A percentile compares a stretch with the other conserved stretches of the same genome.
phyloP scores from a whole-genome alignment of 768 basidiomycete species.

The Tylopilus felleus region DNA sequence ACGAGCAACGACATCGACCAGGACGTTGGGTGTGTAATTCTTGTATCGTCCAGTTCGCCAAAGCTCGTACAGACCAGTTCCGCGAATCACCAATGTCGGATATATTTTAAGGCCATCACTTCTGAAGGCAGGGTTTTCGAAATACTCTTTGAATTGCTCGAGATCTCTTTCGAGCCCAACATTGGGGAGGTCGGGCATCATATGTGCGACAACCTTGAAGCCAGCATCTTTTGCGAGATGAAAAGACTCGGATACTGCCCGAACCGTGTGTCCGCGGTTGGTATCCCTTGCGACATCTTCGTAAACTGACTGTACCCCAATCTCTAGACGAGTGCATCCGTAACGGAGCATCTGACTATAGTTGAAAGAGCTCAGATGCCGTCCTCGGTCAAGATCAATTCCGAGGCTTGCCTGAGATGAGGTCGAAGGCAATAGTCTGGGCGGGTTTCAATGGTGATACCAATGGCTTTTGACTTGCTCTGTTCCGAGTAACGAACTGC shows the following conservation, averaged over 20 bases:
- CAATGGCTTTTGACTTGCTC: slow-evolving; percentile 97
- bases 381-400: neutral
- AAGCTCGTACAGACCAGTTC: slow-evolving; percentile 92
- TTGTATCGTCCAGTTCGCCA: slow-evolving; percentile 98
- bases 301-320: slow-evolving; percentile 98
- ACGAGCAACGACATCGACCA: slow-evolving; percentile 95
- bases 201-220: slow-evolving; percentile 99
- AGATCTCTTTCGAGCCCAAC: slow-evolving; percentile 96
- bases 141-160: slow-evolving; percentile 99
- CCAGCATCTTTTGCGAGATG: slow-evolving; percentile 98
- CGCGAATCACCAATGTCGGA: slow-evolving; percentile 95
- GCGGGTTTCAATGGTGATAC: slow-evolving; percentile 97
- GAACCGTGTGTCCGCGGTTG: slow-evolving; percentile 97
- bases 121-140: slow-evolving; percentile 96
- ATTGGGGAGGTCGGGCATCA: slow-evolving; percentile 99
- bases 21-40: slow-evolving; percentile 98
- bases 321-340: slow-evolving; percentile 96
- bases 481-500: slow-evolving; percentile 96
- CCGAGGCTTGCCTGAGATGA: slow-evolving; percentile 68
- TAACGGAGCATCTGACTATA: slow-evolving; percentile 97
- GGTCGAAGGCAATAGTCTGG: slow-evolving; percentile 98
- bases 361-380: neutral
- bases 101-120: slow-evolving; percentile 98
- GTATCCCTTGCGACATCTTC: slow-evolving; percentile 99
- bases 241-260: slow-evolving; percentile 94